Evolutionary conservation across 441 rosid species (phyloP), one percentile per base, ranked within the genome.

Genomic region (Kokia cookei): DNA sequence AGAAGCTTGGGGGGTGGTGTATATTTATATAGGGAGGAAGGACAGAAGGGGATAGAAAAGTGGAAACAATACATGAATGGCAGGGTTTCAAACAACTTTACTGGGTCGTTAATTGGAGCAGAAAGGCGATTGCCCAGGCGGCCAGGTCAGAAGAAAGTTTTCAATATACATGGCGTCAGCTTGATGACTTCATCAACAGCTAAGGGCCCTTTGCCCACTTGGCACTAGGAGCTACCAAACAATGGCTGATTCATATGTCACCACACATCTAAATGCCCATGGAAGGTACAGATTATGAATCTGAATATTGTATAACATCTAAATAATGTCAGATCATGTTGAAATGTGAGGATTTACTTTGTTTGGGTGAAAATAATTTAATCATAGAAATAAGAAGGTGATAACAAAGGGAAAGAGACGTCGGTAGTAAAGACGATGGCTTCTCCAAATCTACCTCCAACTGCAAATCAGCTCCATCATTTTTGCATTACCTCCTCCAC

Each of bases 121-220:
- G 45, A 51, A 59, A 50, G 86, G 68, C 29, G 65, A 42, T 19
- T 54, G 64, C 85, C 72, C 74, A 75, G 93, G 91, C 91, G 90
- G 93, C 91, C 77, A 3, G 54, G 81, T 79, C 78, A 78, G 70
- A 26, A 37, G n/a, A n/a, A 53, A 53, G 40, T 45, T 69, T 57
- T 84, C 67, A 24, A 13, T 14, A 10, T 73, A 82, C 71, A 72
- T 80, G 93, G 77, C 85, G 2, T 78, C 77, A 78, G 24, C 48
- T 74, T 32, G 22, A 57, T 80, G 86, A 77, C 73, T 73, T 80
- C 78, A 74, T 66, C 73, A 76, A 22, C n/a, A 8, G 51, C 37
- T 32, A 32, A 32, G 7, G 37, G 37, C 42, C n/a, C 2, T 17
- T 42, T 54, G 11, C 50, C 74, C 69, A 73, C 73, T 54, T 61